Percentiles rank a stretch among this genome's conserved stretches.
phyloP scores from a whole-genome alignment of 2,329 filamentous ascomycete genomes.

The Exserohilum turcica region DNA sequence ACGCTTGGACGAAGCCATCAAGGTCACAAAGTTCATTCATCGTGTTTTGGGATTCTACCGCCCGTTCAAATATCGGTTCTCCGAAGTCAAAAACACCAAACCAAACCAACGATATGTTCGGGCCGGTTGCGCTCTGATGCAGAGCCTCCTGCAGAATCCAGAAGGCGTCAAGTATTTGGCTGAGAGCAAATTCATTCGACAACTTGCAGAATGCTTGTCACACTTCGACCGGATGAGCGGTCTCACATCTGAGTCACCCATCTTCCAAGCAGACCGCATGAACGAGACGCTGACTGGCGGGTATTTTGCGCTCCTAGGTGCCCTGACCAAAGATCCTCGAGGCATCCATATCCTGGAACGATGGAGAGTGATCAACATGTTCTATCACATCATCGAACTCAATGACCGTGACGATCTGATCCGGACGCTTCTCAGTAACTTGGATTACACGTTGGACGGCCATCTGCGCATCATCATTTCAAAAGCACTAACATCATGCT shows the following conservation, averaged over 20 bases:
- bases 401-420: constrained; percentile 91
- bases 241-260: constrained; percentile 76
- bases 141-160: constrained; percentile 80
- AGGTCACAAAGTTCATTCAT: constrained; percentile 95
- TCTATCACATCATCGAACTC: constrained; percentile 95
- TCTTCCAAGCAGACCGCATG: constrained; percentile 86
- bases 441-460: constrained; percentile 84
- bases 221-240: constrained; percentile 86
- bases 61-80: constrained; percentile 95
- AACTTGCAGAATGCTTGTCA: constrained; percentile 93
- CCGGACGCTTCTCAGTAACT: constrained; percentile 82
- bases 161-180: constrained; percentile 85
- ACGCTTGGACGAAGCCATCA: constrained; percentile 89
- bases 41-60: constrained; percentile 92
- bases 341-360: constrained; percentile 89
- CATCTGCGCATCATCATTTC: constrained; percentile 92
- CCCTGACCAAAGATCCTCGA: constrained; percentile 78
- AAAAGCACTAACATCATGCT: constrained; percentile 89
- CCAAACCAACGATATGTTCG: constrained; percentile 93
- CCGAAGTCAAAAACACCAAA: constrained; percentile 85
- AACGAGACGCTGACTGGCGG: constrained; percentile 86
- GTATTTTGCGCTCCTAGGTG: constrained; percentile 91
- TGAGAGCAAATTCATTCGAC: constrained; percentile 90
- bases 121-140: constrained; percentile 85
- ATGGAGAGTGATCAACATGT: constrained; percentile 99